Evolutionary conservation across 352 stramenopile species (phyloP).

Genomic region (Phytophthora fragariae): DNA sequence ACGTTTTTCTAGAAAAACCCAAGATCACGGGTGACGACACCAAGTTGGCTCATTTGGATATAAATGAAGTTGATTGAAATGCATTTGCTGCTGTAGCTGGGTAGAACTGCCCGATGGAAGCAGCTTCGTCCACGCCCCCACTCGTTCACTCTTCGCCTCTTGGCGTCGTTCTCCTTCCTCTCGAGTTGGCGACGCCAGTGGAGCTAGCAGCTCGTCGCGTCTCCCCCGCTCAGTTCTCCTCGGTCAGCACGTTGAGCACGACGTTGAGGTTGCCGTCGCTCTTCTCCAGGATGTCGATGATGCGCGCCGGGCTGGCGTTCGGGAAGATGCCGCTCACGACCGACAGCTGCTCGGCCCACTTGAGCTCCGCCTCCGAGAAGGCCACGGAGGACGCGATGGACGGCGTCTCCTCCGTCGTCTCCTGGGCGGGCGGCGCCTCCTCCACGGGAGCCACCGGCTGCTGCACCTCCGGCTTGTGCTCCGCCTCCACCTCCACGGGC

Average conservation of each 20-base stretch:
- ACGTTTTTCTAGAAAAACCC: not conserved
- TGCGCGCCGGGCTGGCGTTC: conserved; percentile 49
- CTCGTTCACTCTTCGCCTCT: not conserved
- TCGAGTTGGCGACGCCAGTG: not conserved
- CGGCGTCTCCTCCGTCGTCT: conserved; percentile 33
- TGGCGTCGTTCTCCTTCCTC: conserved; percentile 4
- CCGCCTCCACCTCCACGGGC: conserved; percentile 12
- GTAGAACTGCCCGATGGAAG: not conserved
- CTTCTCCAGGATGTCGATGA: conserved; percentile 71
- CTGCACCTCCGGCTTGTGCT: conserved; percentile 19
- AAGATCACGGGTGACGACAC: not conserved
- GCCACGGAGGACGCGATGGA: conserved; percentile 40
- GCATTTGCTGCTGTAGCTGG: not conserved
- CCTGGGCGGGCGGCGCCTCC: conserved; percentile 27
- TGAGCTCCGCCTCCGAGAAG: conserved; percentile 71
- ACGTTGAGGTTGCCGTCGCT: conserved; percentile 75
- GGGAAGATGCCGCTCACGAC: conserved; percentile 73
- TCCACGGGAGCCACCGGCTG: conserved; percentile 14
- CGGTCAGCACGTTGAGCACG: conserved; percentile 81
- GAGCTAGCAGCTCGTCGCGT: conserved; percentile 1
- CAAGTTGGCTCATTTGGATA: not conserved
- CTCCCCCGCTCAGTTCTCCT: conserved; percentile 46
- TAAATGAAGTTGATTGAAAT: conserved; percentile 32
- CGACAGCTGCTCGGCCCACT: conserved; percentile 75
- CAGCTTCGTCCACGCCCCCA: too few relatives aligned